Percentiles rank a stretch among this genome's conserved stretches.
Evolutionary conservation across 148 eudicot genomes (phyloP).

Genomic region (Polygonum maritimum): DNA sequence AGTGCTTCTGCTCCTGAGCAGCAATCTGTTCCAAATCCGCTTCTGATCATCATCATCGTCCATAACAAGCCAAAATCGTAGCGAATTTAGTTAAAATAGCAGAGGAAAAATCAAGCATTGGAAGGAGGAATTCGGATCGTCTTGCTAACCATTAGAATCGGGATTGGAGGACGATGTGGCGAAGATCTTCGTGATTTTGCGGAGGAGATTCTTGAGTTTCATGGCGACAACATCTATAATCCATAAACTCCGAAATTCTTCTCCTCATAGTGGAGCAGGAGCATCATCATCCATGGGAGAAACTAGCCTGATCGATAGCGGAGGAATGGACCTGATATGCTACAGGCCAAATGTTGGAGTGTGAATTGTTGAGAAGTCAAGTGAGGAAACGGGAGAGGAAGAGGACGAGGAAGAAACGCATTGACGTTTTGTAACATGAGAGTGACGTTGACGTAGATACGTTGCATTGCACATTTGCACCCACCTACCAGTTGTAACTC

Average conservation of each 20-base stretch:
- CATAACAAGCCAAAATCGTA: not conserved
- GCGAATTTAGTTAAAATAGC: not conserved
- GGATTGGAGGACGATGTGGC: not conserved
- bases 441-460: not conserved
- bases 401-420: not conserved
- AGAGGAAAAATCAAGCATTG: not conserved
- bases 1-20: conserved; percentile 62
- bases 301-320: not conserved
- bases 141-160: not conserved
- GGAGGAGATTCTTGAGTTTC: conserved; percentile 2
- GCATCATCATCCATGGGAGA: not conserved
- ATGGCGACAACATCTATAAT: not conserved
- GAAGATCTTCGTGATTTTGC: not conserved
- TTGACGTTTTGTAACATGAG: not conserved
- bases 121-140: not conserved
- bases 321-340: not conserved
- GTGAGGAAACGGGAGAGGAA: too few species aligned
- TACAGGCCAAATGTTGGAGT: not conserved
- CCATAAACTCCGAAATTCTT: not conserved
- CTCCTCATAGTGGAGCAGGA: not conserved
- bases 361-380: not conserved
- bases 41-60: not conserved
- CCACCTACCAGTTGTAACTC: too few species aligned
- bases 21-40: conserved; percentile 61
- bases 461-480: too few species aligned